Evolutionary conservation across 495 filamentous ascomycete genomes (phyloP).

Genomic region (Aspergillus kassunensis): DNA sequence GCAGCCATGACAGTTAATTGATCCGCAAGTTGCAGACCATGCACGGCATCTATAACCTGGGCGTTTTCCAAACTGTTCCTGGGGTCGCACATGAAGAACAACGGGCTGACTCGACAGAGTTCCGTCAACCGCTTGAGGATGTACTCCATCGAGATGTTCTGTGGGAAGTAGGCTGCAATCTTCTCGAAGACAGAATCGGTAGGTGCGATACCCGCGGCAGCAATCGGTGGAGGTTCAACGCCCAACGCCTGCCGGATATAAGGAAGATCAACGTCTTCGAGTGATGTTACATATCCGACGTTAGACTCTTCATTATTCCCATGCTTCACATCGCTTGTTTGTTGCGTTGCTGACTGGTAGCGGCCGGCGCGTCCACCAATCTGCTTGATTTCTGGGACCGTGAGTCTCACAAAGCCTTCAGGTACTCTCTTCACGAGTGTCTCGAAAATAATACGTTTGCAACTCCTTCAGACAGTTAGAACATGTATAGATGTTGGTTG

Average conservation of each 20-base stretch:
- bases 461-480: conserved; percentile 50
- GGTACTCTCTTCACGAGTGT: conserved; percentile 64
- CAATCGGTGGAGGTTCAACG: conserved; percentile 59
- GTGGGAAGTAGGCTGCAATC: conserved; percentile 75
- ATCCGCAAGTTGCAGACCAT: conserved; percentile 62
- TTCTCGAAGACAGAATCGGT: conserved; percentile 59
- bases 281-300: conserved; percentile 74
- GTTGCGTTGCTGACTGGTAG: conserved; percentile 65
- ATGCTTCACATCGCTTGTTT: conserved; percentile 12
- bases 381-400: conserved; percentile 82
- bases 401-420: conserved; percentile 43
- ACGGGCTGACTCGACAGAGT: conserved; percentile 50
- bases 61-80: conserved; percentile 58
- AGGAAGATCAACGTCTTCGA: conserved; percentile 66
- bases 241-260: conserved; percentile 59
- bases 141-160: conserved; percentile 69
- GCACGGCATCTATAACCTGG: conserved; percentile 62
- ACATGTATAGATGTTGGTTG: not conserved
- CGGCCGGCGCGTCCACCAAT: conserved; percentile 93
- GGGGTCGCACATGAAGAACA: conserved; percentile 71
- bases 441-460: conserved; percentile 89
- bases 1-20: conserved; percentile 71
- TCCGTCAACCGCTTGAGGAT: conserved; percentile 69
- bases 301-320: conserved; percentile 26
- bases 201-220: conserved; percentile 71